Evolutionary conservation across 176 grass and related monocot genomes (phyloP), one percentile per base, ranked within the genome.

Genomic region (Bolboschoenus planiculmis): DNA sequence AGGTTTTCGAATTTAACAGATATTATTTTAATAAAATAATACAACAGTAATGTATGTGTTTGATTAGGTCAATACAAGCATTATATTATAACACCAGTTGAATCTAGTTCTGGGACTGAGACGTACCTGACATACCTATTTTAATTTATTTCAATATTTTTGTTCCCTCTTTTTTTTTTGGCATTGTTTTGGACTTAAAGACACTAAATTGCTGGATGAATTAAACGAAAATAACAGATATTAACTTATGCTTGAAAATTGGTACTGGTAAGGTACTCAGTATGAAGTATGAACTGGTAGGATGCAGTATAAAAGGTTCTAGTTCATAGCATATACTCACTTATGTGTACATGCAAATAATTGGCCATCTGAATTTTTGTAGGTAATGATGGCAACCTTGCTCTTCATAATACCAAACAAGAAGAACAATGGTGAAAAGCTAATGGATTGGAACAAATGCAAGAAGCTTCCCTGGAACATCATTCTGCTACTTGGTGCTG

Each of bases 371-470:
- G 40, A 73, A 73, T 47, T 73, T 34, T 50, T 78, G 14, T 87
- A 97, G 92, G 91, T 94, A 54, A 92, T 97, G 90, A 92, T 97
- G 92, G 88, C 92, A 0, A 94, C 95, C 5, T 33, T 97, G 39
- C 65, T 97, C 56, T 97, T 97, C 88, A 85, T 97, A 88, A 94
- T 97, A 81, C 95, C 95, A 27, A 92, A 78, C 64, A 56, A 88
- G 56, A 90, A 94, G 61, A 91, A 62, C 0, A 54, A 78, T 7
- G 92, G 92, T 0, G 92, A 97, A 86, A 97, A 91, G 79, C 85
- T 97, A 43, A 97, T 97, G 95, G 95, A 97, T 87, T 94, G 92
- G 92, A 88, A 89, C 90, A 97, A 92, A 86, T 97, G 95, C 90
- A 92, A 84, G 90, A 97, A 94, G 85, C 83, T 94, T 0, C 95